Base-by-base conservation (phyloP, 192 early-diverging fungal genomes). In the Gonapodya prolifera region DNA sequence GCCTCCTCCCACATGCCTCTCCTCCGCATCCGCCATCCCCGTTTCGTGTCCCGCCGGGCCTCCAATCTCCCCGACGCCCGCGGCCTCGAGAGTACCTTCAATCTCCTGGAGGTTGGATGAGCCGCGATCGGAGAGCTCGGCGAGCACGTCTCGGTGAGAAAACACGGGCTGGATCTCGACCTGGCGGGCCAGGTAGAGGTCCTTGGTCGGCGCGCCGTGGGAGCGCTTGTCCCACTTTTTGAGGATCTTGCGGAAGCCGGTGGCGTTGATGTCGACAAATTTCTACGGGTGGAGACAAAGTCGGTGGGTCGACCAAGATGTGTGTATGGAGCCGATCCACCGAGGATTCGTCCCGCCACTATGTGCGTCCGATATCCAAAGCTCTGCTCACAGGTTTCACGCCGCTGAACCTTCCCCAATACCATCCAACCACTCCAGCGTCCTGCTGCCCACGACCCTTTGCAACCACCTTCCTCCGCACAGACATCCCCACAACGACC, bases 151-250 rank as follows among this genome's bases (percentile, higher is more conserved):
- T 76, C 91, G 92, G 35, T 34, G 35, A 2, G 35, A 75, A 75
- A 75, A 34, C n/a, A 75, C 31, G 8, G 69, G 23, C 82, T 98
- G 96, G 28, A 98, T 92, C 75, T 99, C 98, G 35, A 99, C 90
- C 81, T 99, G 98, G 13, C 98, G 91, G 0, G 94, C 92, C 8
- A 99, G 88, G 79, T 98, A 99, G 34, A 99, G 88, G 81, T 99
- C 98, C 79, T 98, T 99, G 31, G 95, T 99, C 23, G 45, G 45
- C 71, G 91, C 93, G 1, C 95, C 94, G 83, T 98, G 98, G 70
- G 94, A 93, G 34, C 98, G 90, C 86, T 99, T 99, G 89, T 99
- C 98, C 95, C 95, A 99, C 83, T 99, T 99, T 82, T 99, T 99
- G 74, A 99, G 81, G 70, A 99, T 99, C 88, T 99, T 99, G 34